Base-by-base conservation (phyloP, 2,329 filamentous ascomycete species). In the Colletotrichum costaricense region DNA sequence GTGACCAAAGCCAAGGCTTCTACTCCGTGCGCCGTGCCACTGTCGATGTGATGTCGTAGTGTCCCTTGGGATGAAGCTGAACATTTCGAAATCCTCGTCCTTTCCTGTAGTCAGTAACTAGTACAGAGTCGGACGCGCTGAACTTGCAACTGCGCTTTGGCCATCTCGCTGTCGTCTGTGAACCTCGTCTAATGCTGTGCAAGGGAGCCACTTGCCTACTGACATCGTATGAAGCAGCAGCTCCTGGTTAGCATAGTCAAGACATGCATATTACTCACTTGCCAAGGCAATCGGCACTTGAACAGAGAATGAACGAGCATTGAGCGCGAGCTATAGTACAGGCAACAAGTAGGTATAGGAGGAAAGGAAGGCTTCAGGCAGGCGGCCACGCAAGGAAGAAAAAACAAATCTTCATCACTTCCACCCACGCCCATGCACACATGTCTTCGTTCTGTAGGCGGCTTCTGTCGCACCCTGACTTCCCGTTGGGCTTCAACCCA, bases 271-370 rank as follows among this genome's bases (percentile, higher is more conserved):
- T 8, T 9, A 49, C 4, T 49, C 42, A 49, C 42, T 49, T 49
- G 19, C 42, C 54, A 56, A 28, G 24, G 42, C 42, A 8, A 9
- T 42, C 9, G 16, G 28, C 42, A 59, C 24, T 65, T 73, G 70
- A 73, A 73, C 67, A 77, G 72, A 73, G 76, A 76, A 69, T 76
- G 76, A 73, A 76, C 70, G 70, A 60, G 67, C 72, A 72, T 67
- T 74, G 62, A 67, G 68, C 72, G 63, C 72, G 72, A 62, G 67
- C 68, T 74, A 74, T 74, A 72, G 63, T 72, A 74, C 72, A 74
- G 68, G 57, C 72, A 72, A 69, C 70, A 72, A 74, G 72, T 72
- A 74, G 72, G 72, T 74, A 70, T 73, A 72, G 63, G 57, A 74
- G 72, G 72, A 49, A 74, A 74, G 62, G 68, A 52, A 54, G 60